Evolutionary conservation across 495 filamentous ascomycete genomes (phyloP).

Genomic region (Apiosordaria backusii): DNA sequence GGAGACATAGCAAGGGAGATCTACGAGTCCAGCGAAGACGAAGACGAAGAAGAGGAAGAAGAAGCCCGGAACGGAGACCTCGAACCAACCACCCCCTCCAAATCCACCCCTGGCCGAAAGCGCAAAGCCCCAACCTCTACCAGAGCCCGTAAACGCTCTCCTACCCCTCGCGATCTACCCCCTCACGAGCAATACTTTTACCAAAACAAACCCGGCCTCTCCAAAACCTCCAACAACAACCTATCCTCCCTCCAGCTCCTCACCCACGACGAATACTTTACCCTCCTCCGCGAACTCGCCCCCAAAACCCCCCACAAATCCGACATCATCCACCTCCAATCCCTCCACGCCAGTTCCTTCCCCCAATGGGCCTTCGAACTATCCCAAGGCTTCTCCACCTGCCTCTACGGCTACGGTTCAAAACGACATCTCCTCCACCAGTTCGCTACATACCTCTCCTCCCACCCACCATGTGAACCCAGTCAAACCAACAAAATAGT

Average conservation of each 20-base stretch:
- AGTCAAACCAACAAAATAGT: constrained; percentile 58
- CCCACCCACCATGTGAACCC: constrained; percentile 4
- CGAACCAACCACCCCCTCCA: constrained; percentile 47
- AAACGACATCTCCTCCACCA: constrained; percentile 72
- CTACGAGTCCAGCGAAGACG: constrained; percentile 53
- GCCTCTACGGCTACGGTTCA: constrained; percentile 88
- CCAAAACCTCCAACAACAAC: constrained; percentile 83
- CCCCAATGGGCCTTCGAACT: constrained; percentile 93
- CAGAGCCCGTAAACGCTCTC: constrained; percentile 59
- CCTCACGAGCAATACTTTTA: constrained; percentile 90
- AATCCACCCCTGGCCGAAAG: constrained; percentile 46
- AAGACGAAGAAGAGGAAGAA: constrained; percentile 41
- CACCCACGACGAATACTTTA: constrained; percentile 88
- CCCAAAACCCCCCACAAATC: constrained; percentile 61
- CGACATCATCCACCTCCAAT: constrained; percentile 67
- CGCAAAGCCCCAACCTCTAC: constrained; percentile 18
- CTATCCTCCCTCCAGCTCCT: constrained; percentile 71
- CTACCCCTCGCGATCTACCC: constrained; percentile 74
- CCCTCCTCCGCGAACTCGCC: constrained; percentile 56
- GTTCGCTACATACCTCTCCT: constrained; percentile 72
- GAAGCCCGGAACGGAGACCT: constrained; percentile 30
- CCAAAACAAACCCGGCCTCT: constrained; percentile 76
- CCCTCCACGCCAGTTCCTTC: constrained; percentile 76
- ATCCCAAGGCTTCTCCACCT: constrained; percentile 81
- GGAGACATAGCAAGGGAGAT: constrained; percentile 72